A percentile compares a stretch with the other conserved stretches of the same genome.
Evolutionary conservation across 805 yeast species (phyloP).

Genomic region (Kregervanrija delftensis): DNA sequence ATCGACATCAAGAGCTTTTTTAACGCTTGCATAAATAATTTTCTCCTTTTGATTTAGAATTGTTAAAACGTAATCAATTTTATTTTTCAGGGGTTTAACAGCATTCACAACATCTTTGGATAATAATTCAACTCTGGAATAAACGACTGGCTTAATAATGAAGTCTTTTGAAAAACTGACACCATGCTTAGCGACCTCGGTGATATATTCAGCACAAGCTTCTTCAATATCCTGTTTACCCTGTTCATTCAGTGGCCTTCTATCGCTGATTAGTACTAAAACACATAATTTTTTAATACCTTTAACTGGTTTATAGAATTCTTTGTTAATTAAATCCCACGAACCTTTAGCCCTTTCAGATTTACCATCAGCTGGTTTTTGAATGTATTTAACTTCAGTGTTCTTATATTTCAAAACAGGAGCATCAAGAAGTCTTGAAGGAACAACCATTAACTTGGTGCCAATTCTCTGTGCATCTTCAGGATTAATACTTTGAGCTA

Average conservation of each 20-base stretch:
- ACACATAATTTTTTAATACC: slow-evolving; percentile 12
- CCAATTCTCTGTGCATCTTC: slow-evolving; percentile 15
- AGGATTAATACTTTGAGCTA: slow-evolving; percentile 6
- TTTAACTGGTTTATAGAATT: slow-evolving; percentile 13
- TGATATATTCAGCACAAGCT: slow-evolving; percentile 13
- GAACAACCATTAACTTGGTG: slow-evolving; percentile 19
- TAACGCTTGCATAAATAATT: slow-evolving; percentile 21
- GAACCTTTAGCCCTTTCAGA: slow-evolving; percentile 18
- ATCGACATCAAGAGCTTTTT: slow-evolving; percentile 21
- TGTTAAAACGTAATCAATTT: slow-evolving; percentile 18
- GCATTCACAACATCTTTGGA: slow-evolving; percentile 9
- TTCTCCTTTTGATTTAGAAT: slow-evolving; percentile 19
- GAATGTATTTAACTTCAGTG: slow-evolving; percentile 11
- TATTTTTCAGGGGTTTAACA: slow-evolving; percentile 12
- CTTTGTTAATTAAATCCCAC: slow-evolving; percentile 16
- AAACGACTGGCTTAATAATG: slow-evolving; percentile 5
- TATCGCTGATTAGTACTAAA: slow-evolving; percentile 11
- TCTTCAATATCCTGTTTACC: slow-evolving; percentile 9
- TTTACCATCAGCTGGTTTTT: slow-evolving; percentile 17
- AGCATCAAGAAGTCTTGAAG: slow-evolving; percentile 23
- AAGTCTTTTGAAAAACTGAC: slow-evolving; percentile 10
- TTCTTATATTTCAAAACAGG: slow-evolving; percentile 17
- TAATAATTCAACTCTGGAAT: slow-evolving; percentile 9
- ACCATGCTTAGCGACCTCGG: slow-evolving; percentile 15
- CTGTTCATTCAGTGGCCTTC: slow-evolving; percentile 12